Evolutionary conservation across 345 rosid genomes (phyloP).

Genomic region (Corchorus olitorius): DNA sequence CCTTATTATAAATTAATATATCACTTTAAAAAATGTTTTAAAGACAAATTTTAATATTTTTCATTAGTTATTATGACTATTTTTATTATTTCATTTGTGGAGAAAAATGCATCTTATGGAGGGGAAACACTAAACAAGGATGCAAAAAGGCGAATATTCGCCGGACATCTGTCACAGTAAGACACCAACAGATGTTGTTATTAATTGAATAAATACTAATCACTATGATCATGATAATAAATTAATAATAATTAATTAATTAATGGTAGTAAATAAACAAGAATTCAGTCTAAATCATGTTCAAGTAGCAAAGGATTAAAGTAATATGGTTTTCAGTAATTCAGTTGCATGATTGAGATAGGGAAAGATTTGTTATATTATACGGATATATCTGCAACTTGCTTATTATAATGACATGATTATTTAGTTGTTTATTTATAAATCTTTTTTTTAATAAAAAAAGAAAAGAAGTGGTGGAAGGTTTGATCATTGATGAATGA

Average conservation of each 20-base stretch:
- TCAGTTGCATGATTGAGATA: slow-evolving; percentile 2
- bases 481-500: too few relatives aligned
- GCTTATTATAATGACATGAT: neutral
- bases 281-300: neutral
- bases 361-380: neutral
- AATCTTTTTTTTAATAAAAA: neutral
- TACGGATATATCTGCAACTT: slow-evolving; percentile 5
- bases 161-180: neutral
- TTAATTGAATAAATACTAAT: neutral
- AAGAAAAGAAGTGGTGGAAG: neutral
- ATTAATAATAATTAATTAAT: neutral
- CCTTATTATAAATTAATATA: too few relatives aligned
- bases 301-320: neutral
- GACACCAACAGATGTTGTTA: neutral
- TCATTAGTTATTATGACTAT: neutral
- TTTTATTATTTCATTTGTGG: too few relatives aligned
- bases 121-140: too few relatives aligned
- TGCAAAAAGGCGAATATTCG: neutral
- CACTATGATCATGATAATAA: neutral
- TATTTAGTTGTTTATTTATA: neutral
- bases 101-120: too few relatives aligned
- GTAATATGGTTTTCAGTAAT: neutral
- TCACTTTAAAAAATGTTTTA: too few relatives aligned
- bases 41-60: neutral
- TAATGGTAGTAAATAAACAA: neutral